Conservation (phyloP, 78 protist genomes). For the Capsaspora owczarzaki region DNA sequence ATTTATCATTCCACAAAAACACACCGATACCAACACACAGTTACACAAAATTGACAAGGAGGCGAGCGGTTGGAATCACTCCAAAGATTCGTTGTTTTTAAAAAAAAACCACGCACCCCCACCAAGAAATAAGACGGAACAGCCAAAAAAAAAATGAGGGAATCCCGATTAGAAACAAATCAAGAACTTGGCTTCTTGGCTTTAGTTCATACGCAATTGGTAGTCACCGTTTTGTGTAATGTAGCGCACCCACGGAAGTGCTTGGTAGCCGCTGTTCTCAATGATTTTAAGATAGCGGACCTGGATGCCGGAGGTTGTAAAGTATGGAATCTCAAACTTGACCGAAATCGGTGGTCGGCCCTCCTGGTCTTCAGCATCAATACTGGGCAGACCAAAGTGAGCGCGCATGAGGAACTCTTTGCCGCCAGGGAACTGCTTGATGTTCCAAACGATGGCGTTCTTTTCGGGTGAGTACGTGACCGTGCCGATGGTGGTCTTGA, state of each 20-base stretch:
- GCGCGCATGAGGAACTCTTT: constrained; percentile 81
- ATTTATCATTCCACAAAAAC: too few relatives aligned
- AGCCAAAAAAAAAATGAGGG: too few relatives aligned
- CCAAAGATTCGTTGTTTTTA: too few relatives aligned
- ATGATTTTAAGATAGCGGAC: constrained; percentile 94
- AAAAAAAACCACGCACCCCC: too few relatives aligned
- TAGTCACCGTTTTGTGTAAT: constrained; percentile 69
- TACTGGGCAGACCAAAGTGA: constrained; percentile 87
- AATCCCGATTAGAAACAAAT: too few relatives aligned
- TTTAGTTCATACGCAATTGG: background rate
- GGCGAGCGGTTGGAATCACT: too few relatives aligned
- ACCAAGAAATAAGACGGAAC: too few relatives aligned
- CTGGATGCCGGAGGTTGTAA: constrained; percentile 94
- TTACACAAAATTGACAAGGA: too few relatives aligned
- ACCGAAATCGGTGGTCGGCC: constrained; percentile 83
- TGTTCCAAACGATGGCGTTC: constrained; percentile 89
- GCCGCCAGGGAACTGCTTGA: constrained; percentile 90
- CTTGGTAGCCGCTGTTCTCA: constrained; percentile 94
- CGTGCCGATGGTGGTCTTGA: constrained; percentile 51
- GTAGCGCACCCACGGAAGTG: constrained; percentile 97
- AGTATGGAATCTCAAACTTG: constrained; percentile 97
- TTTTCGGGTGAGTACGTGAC: constrained; percentile 88
- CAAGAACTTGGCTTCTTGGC: too few relatives aligned
- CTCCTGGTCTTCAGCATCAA: constrained; percentile 45
- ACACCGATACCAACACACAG: too few relatives aligned